Conservation (phyloP, 306 rosid species). For the Arachis stenosperma region DNA sequence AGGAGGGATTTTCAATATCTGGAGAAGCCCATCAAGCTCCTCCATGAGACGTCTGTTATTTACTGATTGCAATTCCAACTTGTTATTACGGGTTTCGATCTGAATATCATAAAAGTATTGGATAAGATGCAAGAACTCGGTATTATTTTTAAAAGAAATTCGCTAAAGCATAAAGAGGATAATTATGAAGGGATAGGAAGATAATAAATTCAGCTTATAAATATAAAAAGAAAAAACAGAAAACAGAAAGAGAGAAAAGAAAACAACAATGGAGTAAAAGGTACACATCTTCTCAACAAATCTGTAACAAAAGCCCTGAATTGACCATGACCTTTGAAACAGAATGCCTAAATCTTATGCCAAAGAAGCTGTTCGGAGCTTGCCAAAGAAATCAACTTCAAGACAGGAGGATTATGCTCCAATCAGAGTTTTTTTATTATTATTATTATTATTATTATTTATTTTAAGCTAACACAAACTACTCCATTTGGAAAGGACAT, state of each 20-base stretch:
- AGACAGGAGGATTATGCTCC: background rate
- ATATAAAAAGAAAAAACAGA: background rate
- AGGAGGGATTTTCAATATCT: constrained; percentile 77
- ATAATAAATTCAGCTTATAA: constrained; percentile 22
- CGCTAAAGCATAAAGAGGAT: constrained; percentile 23
- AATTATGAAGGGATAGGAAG: constrained; percentile 17
- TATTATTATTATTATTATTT: no score
- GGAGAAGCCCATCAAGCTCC: constrained; percentile 87
- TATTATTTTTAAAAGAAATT: constrained; percentile 14
- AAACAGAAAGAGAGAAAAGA: constrained; percentile 11
- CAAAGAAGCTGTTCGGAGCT: constrained; percentile 12
- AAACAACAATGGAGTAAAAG: constrained; percentile 34
- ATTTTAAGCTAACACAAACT: background rate
- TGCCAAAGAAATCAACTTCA: constrained; percentile 19
- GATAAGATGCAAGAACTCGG: constrained; percentile 25
- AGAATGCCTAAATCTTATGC: constrained; percentile 8
- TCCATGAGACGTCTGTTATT: constrained; percentile 78
- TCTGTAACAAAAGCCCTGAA: constrained; percentile 24
- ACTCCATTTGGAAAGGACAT: background rate
- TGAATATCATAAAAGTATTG: constrained; percentile 48
- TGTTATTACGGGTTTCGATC: constrained; percentile 95
- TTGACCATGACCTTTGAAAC: background rate
- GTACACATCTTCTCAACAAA: constrained; percentile 9
- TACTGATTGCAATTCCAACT: constrained; percentile 89
- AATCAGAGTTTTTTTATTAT: background rate